Base-by-base conservation (phyloP, 257 asterid species). In the Penstemon newberryi region DNA sequence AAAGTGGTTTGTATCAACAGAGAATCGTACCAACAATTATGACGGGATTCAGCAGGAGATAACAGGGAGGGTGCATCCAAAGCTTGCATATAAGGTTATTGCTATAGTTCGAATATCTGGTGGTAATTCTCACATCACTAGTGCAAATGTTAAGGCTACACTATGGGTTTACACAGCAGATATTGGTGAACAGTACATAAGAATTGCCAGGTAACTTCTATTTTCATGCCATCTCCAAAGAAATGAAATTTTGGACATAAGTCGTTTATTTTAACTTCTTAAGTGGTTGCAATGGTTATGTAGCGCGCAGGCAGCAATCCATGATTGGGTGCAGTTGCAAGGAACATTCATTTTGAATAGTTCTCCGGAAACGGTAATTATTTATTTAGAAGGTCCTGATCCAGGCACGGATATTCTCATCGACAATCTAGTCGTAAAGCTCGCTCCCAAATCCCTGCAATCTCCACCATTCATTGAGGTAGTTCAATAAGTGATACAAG, bases 11-110 rank as follows among this genome's bases (percentile, higher is more conserved):
- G 95, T 81, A 42, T 82, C 96, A 51, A 90, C 97, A 10, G 77
- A 76, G 0, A 84, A 82, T 63, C 96, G 99, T 38, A 83, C 95
- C 40, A 89, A 90, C 67, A 84, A 10, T 80, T 94, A 95, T 96
- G 81, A 94, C 12, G 97, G 99, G 25, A 89, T 94, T 74, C 97
- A 90, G 76, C 99, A 94, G 83, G 97, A 94, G 58, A 81, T 94
- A 78, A 90, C 92, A 0, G 92, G 87, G 73, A 87, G 87, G 77
- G 85, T 83, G 46, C 84, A 84, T 65, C 75, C 88, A 67, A 94
- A 94, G 78, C 86, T 84, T 61, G 97, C 91, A 54, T 91, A 94
- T 11, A 91, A 86, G 73, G 87, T 86, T 70, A 63, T 77, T 65
- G 96, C 96, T 41, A 72, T 81, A 49, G 92, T 86, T 66, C 81